A percentile compares a stretch with the other conserved stretches of the same genome.
Evolutionary conservation across 345 rosid genomes (phyloP).

Genomic region (Psidium guajava): DNA sequence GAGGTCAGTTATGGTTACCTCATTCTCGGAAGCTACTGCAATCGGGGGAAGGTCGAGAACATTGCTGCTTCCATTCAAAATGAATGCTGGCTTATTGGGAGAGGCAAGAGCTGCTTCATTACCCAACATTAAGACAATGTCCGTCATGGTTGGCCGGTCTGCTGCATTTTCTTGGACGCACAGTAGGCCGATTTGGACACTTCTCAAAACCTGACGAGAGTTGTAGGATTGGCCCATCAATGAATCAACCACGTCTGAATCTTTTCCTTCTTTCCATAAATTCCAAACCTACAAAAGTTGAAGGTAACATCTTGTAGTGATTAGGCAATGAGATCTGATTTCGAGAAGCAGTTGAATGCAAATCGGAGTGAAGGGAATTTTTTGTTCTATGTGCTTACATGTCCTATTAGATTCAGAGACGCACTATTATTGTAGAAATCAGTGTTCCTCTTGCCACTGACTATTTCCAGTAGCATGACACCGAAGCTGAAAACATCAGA

Average conservation of each 20-base stretch:
- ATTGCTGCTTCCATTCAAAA: not conserved
- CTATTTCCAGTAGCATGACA: not conserved
- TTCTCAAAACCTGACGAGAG: not conserved
- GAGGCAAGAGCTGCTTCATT: not conserved
- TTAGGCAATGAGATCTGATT: not conserved
- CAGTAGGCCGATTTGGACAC: not conserved
- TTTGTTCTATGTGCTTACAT: not conserved
- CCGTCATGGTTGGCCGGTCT: not conserved
- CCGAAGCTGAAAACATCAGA: not conserved
- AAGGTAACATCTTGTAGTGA: not conserved
- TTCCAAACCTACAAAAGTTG: not conserved
- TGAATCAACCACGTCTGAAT: not conserved
- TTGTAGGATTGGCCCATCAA: not conserved
- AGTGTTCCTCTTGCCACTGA: not conserved
- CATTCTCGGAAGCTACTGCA: not conserved
- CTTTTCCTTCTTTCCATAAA: not conserved
- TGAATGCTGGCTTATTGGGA: not conserved
- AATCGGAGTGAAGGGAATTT: not conserved
- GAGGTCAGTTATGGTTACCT: not conserved
- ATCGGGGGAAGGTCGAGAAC: not conserved
- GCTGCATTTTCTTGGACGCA: not conserved
- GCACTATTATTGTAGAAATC: not conserved
- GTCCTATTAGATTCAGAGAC: not conserved
- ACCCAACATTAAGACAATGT: not conserved
- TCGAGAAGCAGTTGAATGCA: not conserved